Base-by-base conservation (phyloP, 768 basidiomycete species). In the Lentinula sp. region DNA sequence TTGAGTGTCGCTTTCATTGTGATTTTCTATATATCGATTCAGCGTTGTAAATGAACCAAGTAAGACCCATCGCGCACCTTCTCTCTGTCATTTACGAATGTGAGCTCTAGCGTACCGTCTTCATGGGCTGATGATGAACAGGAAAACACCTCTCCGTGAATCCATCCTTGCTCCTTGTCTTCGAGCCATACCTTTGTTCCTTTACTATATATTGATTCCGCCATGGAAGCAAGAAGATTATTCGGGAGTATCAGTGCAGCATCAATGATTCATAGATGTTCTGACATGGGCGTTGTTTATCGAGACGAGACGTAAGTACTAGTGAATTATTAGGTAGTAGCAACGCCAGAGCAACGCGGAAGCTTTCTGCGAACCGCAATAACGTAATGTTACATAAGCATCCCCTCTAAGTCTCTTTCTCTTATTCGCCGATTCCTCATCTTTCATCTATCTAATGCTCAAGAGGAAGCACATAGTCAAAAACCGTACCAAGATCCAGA, bases 81-180 rank as follows among this genome's bases (percentile, higher is more conserved):
- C 10, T 45, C 5, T 28, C 37, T 54, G 10, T 56, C 40, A 56
- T 45, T 45, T 15, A 56, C 21, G 21, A 56, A 56, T 9, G 1
- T 32, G 2, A 56, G 18, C 13, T 56, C 40, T 8, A 56, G 2
- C 6, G 9, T 6, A 7, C 18, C 53, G 11, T 56, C 55, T 31
- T 15, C 39, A 3, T 43, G 39, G 28, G 40, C 23, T 21, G 18
- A 40, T 13, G n/a, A 40, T 23, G 21, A 48, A n/a, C 46, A 48
- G 21, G 40, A 56, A n/a, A 28, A 11, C 5, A 56, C 55, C 72
- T 93, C 89, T 62, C 89, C 95, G 43, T 91, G 91, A 66, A 96
- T 82, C 95, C 95, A 97, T 62, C 93, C 93, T 64, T 88, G 85
- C 64, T 96, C 94, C 75, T 91, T 94, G 79, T 96, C 93, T 64